Evolutionary conservation across 1,284 basidiomycete species (phyloP), one percentile per base, ranked within the genome.

Genomic region (Mycosarcoma mackinlayi): DNA sequence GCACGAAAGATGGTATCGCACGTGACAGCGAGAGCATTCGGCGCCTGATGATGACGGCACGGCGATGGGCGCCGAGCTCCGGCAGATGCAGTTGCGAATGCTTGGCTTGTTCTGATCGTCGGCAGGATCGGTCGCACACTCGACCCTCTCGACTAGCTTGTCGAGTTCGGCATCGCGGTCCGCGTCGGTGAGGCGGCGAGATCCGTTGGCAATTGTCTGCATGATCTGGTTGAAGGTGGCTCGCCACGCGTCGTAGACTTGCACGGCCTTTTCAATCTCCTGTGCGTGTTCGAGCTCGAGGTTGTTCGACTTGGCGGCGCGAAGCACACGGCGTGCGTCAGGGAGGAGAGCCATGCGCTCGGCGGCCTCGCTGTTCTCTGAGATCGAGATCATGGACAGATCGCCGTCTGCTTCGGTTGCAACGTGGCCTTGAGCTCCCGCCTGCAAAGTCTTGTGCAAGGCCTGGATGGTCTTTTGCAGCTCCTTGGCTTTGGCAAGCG

Each of bases 11-110:
- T 80, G 78, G 57, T 76, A 80, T 27, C 42, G 44, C 16, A 66
- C 59, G 23, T 39, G 41, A 48, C 79, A 81, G 30, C 37, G 46
- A 3, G 52, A 50, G 70, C 79, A 81, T 35, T 61, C 57, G 6
- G 57, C 67, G 6, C 52, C 42, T n/a, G 61, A 37, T 4, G 49
- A 48, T 5, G 67, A 64, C 18, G 61, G 61, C 5, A 65, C 39
- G 6, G 41, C n/a, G 27, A 70, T 58, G 18, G 56, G 56, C 14
- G 25, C 45, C 13, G 49, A 42, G 34, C 60, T 70, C 25, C 75
- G 51, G 61, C 79, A 81, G 16, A 81, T 33, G 53, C 79, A 81
- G 35, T 76, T 63, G 31, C 69, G 69, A 23, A 45, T 44, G n/a
- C n/a, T 25, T 4, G 48, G 35, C 30, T 40, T 50, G 10, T 47